Evolutionary conservation across 75 land plant genomes (phyloP).

Genomic region (Pinus tabuliformis): DNA sequence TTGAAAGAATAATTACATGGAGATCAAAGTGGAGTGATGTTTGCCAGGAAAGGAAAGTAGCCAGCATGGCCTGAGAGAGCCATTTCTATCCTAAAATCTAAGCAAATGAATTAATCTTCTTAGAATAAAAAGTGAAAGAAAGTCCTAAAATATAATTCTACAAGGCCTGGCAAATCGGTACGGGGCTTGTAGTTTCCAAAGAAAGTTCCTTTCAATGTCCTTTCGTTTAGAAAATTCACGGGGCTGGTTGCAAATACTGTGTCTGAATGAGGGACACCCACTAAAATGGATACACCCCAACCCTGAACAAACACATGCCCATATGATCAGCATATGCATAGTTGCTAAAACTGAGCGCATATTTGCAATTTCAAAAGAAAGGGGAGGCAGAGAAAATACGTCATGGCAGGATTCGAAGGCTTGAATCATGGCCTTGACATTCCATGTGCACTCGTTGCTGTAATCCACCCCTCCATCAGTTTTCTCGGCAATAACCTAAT

Average conservation of each 20-base stretch:
- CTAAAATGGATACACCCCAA: conserved; percentile 28
- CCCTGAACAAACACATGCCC: conserved; percentile 12
- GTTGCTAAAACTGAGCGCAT: too few species aligned
- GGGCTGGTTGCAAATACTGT: conserved; percentile 17
- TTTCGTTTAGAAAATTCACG: conserved; percentile 24
- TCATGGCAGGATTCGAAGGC: conserved; percentile 51
- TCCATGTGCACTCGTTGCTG: conserved; percentile 61
- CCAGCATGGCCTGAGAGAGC: not conserved
- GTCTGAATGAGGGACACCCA: conserved; percentile 18
- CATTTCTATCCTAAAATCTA: too few species aligned
- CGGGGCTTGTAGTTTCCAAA: conserved; percentile 43
- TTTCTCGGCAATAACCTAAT: conserved; percentile 30
- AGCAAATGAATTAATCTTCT: too few species aligned
- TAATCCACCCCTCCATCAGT: conserved; percentile 66
- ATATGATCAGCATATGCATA: too few species aligned
- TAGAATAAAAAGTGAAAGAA: not conserved
- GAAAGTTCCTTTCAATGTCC: conserved; percentile 34
- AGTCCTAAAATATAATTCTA: conserved; percentile 38
- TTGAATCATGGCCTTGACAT: conserved; percentile 41
- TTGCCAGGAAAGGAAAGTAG: not conserved
- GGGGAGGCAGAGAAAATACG: conserved; percentile 16
- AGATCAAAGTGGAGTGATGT: not conserved
- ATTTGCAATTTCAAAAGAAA: not conserved
- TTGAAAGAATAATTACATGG: too few species aligned
- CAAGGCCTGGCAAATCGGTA: conserved; percentile 37